These are phyloP conservation scores for Colletotrichum falcatum DNA, from an alignment of 2,329 filamentous ascomycete genomes.

Conservation along the genomic window DNA sequence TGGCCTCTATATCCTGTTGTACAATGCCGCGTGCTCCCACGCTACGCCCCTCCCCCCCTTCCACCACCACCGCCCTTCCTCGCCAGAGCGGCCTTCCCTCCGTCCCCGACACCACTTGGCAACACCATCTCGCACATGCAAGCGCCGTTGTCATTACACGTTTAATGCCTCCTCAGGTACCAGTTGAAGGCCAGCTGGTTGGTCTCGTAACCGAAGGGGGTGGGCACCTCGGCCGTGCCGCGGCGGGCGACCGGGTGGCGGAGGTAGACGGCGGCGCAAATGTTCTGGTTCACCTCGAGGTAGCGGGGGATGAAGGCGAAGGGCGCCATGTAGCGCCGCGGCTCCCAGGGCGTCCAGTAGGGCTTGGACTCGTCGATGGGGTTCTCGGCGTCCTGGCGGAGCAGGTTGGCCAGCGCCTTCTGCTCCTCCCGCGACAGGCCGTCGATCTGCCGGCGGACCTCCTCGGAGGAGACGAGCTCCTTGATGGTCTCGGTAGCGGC, in stretches of 20 bases:
- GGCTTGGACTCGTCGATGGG: slow-evolving; percentile 82
- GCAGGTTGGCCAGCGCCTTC: slow-evolving; percentile 64
- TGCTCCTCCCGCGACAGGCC: slow-evolving; percentile 63
- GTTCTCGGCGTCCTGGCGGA: slow-evolving; percentile 78
- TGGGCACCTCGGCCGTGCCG: slow-evolving; percentile 84
- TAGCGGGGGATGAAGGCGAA: slow-evolving; percentile 97
- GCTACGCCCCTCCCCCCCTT: too few relatives aligned
- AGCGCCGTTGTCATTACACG: slow-evolving; percentile 5
- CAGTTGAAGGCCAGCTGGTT: slow-evolving; percentile 90
- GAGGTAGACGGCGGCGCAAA: slow-evolving; percentile 95
- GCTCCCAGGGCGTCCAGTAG: slow-evolving; percentile 91
- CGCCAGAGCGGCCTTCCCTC: background rate
- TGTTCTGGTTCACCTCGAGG: slow-evolving; percentile 96
- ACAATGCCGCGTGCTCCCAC: slow-evolving; percentile 22
- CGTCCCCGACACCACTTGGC: background rate
- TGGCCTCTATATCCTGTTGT: slow-evolving; percentile 38
- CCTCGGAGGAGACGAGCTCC: slow-evolving; percentile 24
- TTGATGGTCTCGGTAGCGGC: slow-evolving; percentile 13
- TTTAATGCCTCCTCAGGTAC: slow-evolving; percentile 86
- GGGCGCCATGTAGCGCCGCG: slow-evolving; percentile 85
- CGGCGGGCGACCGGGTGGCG: slow-evolving; percentile 91
- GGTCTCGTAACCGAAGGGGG: slow-evolving; percentile 78
- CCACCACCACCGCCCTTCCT: too few relatives aligned
- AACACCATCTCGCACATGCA: background rate
- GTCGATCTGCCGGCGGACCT: slow-evolving; percentile 42